These are phyloP conservation scores for Aspergillus baeticus DNA, from an alignment of 495 filamentous ascomycete genomes.

Conservation along the genomic window DNA sequence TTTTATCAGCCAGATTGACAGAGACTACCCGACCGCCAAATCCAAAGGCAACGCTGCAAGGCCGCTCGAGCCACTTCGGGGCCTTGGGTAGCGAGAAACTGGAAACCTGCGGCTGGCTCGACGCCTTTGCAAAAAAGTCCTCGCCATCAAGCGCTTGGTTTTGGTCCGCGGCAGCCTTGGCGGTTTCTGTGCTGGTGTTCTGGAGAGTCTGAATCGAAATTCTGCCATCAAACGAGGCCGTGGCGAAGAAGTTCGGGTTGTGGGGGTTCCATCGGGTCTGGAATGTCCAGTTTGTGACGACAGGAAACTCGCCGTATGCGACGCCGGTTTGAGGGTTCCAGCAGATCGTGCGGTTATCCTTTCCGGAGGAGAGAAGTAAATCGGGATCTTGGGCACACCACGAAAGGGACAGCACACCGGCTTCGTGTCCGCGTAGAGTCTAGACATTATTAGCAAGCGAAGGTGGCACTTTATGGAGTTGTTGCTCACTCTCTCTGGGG, in stretches of 20 bases:
- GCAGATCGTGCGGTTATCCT: slow-evolving; percentile 91
- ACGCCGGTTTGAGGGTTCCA: slow-evolving; percentile 95
- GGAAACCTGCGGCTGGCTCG: slow-evolving; percentile 83
- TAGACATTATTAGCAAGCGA: slow-evolving; percentile 19
- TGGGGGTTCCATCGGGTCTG: slow-evolving; percentile 91
- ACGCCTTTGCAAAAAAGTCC: slow-evolving; percentile 94
- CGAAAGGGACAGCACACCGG: slow-evolving; percentile 88
- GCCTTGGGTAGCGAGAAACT: slow-evolving; percentile 83
- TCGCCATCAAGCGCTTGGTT: slow-evolving; percentile 79
- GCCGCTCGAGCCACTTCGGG: slow-evolving; percentile 86
- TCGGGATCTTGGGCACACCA: slow-evolving; percentile 95
- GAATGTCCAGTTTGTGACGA: slow-evolving; percentile 99
- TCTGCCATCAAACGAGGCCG: slow-evolving; percentile 94
- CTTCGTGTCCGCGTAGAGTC: slow-evolving; percentile 84
- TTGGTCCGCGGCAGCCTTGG: slow-evolving; percentile 53
- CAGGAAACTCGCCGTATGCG: slow-evolving; percentile 86
- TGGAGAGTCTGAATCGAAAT: slow-evolving; percentile 91
- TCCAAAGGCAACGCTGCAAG: slow-evolving; percentile 86
- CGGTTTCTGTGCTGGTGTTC: slow-evolving; percentile 64
- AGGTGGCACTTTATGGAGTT: not conserved
- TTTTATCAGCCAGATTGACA: slow-evolving; percentile 61
- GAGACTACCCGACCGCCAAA: slow-evolving; percentile 93
- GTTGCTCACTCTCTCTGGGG: slow-evolving; percentile 69
- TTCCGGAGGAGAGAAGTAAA: slow-evolving; percentile 89
- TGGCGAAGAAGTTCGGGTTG: slow-evolving; percentile 87